Percentiles rank a stretch among this genome's conserved stretches.
phyloP scores from a whole-genome alignment of 2,329 filamentous ascomycete genomes.

The Parastagonospora avenae region DNA sequence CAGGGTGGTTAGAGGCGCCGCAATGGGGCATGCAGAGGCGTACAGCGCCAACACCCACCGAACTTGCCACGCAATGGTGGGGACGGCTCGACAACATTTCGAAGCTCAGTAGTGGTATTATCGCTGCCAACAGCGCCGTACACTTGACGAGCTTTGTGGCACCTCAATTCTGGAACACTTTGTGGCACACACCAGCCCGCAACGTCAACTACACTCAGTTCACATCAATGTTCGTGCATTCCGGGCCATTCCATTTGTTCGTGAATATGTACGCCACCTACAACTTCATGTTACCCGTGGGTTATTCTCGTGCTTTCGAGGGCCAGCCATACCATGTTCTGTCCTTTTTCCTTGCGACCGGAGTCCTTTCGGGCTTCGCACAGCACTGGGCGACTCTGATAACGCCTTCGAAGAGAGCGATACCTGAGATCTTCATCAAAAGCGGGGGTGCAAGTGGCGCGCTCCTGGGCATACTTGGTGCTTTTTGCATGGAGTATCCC shows the following conservation, averaged over 20 bases:
- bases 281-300: conserved; percentile 38
- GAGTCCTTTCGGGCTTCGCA: conserved; percentile 35
- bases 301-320: conserved; percentile 36
- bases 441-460: conserved; percentile 44
- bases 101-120: conserved; percentile 33
- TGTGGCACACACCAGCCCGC: conserved; percentile 40
- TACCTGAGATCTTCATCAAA: conserved; percentile 31
- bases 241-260: conserved; percentile 21
- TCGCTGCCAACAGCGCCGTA: conserved; percentile 32
- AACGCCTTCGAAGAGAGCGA: conserved; percentile 17
- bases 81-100: conserved; percentile 30
- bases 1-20: conserved; percentile 21
- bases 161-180: conserved; percentile 25
- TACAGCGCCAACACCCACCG: conserved; percentile 30
- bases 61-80: conserved; percentile 34
- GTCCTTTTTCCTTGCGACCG: conserved; percentile 38
- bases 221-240: conserved; percentile 34
- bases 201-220: conserved; percentile 39
- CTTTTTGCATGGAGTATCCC: conserved; percentile 41
- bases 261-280: conserved; percentile 39
- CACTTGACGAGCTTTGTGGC: conserved; percentile 32
- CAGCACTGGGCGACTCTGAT: conserved; percentile 38
- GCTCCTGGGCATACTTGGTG: conserved; percentile 35
- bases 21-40: conserved; percentile 20
- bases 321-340: conserved; percentile 35